phyloP scores from a whole-genome alignment of 2,329 filamentous ascomycete genomes.

The Magnaporthiopsis incrustans region DNA sequence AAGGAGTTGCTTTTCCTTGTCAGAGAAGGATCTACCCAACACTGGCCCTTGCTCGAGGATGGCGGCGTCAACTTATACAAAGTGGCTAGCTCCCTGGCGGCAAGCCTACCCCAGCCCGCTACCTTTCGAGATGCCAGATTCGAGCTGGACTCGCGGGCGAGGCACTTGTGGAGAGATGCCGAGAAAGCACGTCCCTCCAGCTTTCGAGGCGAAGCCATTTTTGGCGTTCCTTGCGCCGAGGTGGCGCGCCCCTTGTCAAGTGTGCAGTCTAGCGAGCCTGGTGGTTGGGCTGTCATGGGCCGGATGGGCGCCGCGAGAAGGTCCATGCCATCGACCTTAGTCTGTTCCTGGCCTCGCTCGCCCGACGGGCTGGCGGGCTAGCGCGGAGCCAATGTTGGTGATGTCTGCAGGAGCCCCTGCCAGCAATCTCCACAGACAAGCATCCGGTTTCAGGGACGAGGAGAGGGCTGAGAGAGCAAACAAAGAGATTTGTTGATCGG shows the following conservation, averaged over 20 bases:
- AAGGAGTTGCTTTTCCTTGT: not conserved
- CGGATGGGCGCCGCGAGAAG: not conserved
- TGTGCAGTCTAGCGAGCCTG: too few species aligned
- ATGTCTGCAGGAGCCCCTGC: not conserved
- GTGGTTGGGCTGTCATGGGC: not conserved
- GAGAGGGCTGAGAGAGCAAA: not conserved
- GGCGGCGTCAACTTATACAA: not conserved
- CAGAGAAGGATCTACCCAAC: not conserved
- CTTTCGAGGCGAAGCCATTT: too few species aligned
- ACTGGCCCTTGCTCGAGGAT: not conserved
- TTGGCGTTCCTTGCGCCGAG: too few species aligned
- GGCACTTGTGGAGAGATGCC: too few species aligned
- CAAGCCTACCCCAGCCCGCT: too few species aligned
- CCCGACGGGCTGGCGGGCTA: not conserved
- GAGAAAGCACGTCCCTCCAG: too few species aligned
- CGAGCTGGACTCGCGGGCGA: too few species aligned
- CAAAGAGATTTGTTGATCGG: not conserved
- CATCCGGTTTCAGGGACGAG: not conserved
- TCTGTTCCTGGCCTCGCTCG: too few species aligned
- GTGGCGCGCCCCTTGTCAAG: too few species aligned
- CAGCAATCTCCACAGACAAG: not conserved
- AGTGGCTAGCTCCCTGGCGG: not conserved
- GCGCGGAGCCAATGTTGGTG: too few species aligned
- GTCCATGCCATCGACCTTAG: not conserved
- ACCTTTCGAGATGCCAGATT: too few species aligned